Evolutionary conservation across 2,329 filamentous ascomycete genomes (phyloP).

Genomic region (Neoascochyta sp.): DNA sequence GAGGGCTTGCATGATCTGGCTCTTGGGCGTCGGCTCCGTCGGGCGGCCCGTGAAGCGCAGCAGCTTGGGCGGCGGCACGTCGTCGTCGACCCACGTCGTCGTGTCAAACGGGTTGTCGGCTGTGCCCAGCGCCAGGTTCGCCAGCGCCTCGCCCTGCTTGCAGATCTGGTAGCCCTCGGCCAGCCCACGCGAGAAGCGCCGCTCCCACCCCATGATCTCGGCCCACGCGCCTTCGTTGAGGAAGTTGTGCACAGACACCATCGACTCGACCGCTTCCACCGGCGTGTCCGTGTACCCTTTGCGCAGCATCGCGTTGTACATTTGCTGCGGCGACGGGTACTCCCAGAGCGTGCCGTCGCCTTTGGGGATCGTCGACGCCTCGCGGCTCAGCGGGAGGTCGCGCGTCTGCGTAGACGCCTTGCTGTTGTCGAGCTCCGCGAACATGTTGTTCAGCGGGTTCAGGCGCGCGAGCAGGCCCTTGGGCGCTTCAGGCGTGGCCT

Average conservation of each 20-base stretch:
- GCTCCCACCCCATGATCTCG: slow-evolving; percentile 93
- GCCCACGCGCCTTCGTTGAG: slow-evolving; percentile 96
- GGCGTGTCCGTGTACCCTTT: slow-evolving; percentile 97
- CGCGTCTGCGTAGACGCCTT: slow-evolving; percentile 69
- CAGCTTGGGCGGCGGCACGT: slow-evolving; percentile 62
- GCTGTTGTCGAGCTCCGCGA: slow-evolving; percentile 75
- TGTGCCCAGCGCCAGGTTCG: slow-evolving; percentile 50
- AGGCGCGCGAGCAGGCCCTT: slow-evolving; percentile 60
- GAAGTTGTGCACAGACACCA: slow-evolving; percentile 98
- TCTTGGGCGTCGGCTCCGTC: slow-evolving; percentile 86
- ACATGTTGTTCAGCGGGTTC: slow-evolving; percentile 94
- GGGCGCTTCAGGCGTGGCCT: slow-evolving; percentile 27
- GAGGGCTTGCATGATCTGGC: slow-evolving; percentile 75
- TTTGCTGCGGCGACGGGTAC: slow-evolving; percentile 96
- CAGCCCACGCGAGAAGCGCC: slow-evolving; percentile 73
- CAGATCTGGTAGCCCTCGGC: slow-evolving; percentile 69
- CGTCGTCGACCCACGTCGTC: slow-evolving; percentile 33
- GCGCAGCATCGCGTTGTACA: slow-evolving; percentile 96
- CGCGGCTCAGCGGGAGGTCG: slow-evolving; percentile 72
- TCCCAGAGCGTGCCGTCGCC: slow-evolving; percentile 83
- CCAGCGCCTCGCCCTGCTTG: slow-evolving; percentile 67
- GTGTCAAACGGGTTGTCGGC: slow-evolving; percentile 32
- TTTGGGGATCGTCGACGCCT: slow-evolving; percentile 86
- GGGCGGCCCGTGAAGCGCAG: slow-evolving; percentile 86
- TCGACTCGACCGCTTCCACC: slow-evolving; percentile 85